Percentiles rank a stretch among this genome's conserved stretches.
phyloP scores from a whole-genome alignment of 2,329 filamentous ascomycete genomes.

The Pseudocercospora ulei region DNA sequence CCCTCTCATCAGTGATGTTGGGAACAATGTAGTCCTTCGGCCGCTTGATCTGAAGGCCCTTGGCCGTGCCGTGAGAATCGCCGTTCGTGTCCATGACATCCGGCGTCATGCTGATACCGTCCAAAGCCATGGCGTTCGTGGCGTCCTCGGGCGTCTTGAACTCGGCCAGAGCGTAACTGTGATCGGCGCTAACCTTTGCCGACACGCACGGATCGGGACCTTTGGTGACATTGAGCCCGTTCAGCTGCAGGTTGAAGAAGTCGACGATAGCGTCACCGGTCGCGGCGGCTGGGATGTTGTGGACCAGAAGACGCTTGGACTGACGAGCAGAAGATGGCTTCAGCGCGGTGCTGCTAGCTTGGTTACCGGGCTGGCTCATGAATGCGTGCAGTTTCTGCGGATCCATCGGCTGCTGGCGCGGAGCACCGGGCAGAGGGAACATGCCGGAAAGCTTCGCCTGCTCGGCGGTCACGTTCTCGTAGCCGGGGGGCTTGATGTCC shows the following conservation, averaged over 20 bases:
- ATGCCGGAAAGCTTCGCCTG: slow-evolving; percentile 97
- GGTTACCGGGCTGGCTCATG: slow-evolving; percentile 76
- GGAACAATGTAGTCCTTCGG: slow-evolving; percentile 98
- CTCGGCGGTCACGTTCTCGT: slow-evolving; percentile 95
- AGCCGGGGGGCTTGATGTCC: slow-evolving; percentile 98
- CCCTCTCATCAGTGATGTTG: slow-evolving; percentile 60
- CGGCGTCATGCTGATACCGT: slow-evolving; percentile 77
- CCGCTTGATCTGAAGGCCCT: slow-evolving; percentile 65
- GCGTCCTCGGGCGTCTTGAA: slow-evolving; percentile 82
- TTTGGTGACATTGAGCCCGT: slow-evolving; percentile 86
- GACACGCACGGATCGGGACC: slow-evolving; percentile 74
- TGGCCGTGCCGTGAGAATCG: slow-evolving; percentile 44
- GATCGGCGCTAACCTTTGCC: slow-evolving; percentile 70
- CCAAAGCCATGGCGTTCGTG: slow-evolving; percentile 79
- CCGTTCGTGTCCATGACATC: slow-evolving; percentile 47
- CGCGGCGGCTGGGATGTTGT: slow-evolving; percentile 65
- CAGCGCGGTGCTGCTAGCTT: slow-evolving; percentile 62
- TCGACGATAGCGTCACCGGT: slow-evolving; percentile 65
- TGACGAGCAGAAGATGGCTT: slow-evolving; percentile 91
- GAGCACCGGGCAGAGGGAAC: slow-evolving; percentile 94
- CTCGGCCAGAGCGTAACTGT: slow-evolving; percentile 74
- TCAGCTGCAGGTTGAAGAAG: slow-evolving; percentile 95
- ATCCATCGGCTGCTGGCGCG: slow-evolving; percentile 90
- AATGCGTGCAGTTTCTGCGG: slow-evolving; percentile 88
- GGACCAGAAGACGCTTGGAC: slow-evolving; percentile 79